These are phyloP conservation scores for Sclerotiophoma versabilis DNA, from an alignment of 2,329 filamentous ascomycete species.

Conservation along the genomic window DNA sequence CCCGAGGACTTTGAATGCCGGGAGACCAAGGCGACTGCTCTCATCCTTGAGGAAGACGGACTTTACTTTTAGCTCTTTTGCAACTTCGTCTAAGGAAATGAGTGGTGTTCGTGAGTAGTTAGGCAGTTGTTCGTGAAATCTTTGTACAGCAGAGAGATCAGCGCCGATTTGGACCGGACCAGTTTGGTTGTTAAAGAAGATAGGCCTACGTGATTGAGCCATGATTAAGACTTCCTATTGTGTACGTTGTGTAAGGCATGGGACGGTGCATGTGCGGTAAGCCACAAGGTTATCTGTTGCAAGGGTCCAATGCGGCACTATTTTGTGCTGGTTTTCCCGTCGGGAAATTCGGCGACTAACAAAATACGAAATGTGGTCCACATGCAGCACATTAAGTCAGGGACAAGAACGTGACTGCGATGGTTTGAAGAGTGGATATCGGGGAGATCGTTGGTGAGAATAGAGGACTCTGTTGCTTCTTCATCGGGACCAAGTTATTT, in stretches of 20 bases:
- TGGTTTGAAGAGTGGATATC: background rate
- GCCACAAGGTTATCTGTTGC: background rate
- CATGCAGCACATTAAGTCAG: too few relatives aligned
- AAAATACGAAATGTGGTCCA: background rate
- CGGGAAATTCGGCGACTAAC: background rate
- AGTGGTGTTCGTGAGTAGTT: slow-evolving; percentile 65
- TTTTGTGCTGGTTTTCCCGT: background rate
- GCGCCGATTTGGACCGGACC: background rate
- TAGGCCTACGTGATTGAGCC: background rate
- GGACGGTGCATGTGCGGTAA: background rate
- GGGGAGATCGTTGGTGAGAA: background rate
- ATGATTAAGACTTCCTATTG: background rate
- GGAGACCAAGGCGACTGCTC: slow-evolving; percentile 70
- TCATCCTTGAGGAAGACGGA: slow-evolving; percentile 75
- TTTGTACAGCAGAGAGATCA: background rate
- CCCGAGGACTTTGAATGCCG: slow-evolving; percentile 81
- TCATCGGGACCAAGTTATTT: too few relatives aligned
- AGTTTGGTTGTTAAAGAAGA: background rate
- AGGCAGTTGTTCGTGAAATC: slow-evolving; percentile 67
- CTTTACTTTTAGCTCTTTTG: slow-evolving; percentile 60
- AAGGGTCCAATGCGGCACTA: background rate
- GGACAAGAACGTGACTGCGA: background rate
- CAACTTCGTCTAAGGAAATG: slow-evolving; percentile 60
- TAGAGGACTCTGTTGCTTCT: too few relatives aligned
- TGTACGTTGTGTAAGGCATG: background rate